Evolutionary conservation across 768 basidiomycete species (phyloP).

Genomic region (Lentinula detonsa): DNA sequence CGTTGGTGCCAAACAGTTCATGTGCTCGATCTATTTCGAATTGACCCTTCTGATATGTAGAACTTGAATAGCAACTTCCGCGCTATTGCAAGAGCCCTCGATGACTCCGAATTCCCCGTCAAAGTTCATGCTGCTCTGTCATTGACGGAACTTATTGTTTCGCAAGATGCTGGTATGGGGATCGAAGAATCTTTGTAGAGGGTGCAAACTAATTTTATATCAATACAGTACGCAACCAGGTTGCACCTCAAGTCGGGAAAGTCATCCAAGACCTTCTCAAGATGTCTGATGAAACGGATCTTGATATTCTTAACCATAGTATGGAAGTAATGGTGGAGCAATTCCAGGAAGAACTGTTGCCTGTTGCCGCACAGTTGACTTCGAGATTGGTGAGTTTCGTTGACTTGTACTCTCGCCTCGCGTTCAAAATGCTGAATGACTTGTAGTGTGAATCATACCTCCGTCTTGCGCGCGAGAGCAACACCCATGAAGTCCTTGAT

Average conservation of each 20-base stretch:
- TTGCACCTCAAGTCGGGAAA: constrained; percentile 76
- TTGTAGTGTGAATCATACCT: constrained; percentile 75
- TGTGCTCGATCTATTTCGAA: background rate
- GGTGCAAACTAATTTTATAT: background rate
- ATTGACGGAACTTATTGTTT: constrained; percentile 67
- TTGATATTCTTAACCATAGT: constrained; percentile 75
- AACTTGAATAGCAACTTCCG: constrained; percentile 59
- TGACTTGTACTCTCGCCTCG: background rate
- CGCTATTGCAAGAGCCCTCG: constrained; percentile 59
- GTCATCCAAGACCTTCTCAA: constrained; percentile 89
- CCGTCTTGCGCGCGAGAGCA: constrained; percentile 67
- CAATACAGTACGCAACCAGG: constrained; percentile 53
- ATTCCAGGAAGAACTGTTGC: constrained; percentile 79
- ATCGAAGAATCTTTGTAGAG: background rate
- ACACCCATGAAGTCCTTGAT: constrained; percentile 43
- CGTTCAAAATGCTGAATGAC: background rate
- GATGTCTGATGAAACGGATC: constrained; percentile 85
- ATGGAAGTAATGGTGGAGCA: constrained; percentile 86
- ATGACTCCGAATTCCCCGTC: constrained; percentile 78
- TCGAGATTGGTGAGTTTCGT: constrained; percentile 55
- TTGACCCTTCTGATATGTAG: constrained; percentile 24
- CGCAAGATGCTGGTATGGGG: constrained; percentile 54
- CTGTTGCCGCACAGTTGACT: constrained; percentile 78
- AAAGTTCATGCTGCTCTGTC: constrained; percentile 79
- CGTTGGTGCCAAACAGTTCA: constrained; percentile 3